Percentiles rank a stretch among this genome's conserved stretches.
These are phyloP conservation scores for Cercophora scortea DNA, from an alignment of 495 filamentous ascomycete genomes.

Conservation along the genomic window DNA sequence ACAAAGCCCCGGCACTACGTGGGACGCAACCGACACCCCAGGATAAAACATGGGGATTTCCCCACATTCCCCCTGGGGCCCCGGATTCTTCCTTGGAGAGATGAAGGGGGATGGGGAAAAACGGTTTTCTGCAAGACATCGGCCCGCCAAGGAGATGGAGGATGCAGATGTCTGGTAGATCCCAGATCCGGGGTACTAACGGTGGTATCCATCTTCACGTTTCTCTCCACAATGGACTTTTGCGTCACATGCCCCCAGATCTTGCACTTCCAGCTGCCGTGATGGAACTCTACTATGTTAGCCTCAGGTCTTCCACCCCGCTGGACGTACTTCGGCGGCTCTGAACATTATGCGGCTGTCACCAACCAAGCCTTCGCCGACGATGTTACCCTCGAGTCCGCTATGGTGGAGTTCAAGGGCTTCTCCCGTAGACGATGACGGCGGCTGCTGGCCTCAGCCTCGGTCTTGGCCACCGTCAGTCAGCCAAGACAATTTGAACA, in stretches of 20 bases:
- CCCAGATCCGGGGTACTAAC: background rate
- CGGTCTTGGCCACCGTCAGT: background rate
- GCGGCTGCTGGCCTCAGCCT: background rate
- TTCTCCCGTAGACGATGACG: background rate
- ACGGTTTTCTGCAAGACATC: background rate
- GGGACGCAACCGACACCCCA: constrained; percentile 3
- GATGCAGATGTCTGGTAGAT: background rate
- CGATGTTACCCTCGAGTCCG: background rate
- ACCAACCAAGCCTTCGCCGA: background rate
- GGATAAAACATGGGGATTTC: background rate
- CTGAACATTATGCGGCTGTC: background rate
- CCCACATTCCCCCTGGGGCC: constrained; percentile 11
- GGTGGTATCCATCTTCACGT: background rate
- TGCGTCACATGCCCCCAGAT: too few relatives aligned
- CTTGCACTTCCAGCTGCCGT: too few relatives aligned
- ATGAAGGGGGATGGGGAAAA: background rate
- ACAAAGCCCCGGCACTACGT: constrained; percentile 2
- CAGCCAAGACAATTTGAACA: background rate
- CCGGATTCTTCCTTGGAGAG: constrained; percentile 9
- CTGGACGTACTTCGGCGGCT: constrained; percentile 7
- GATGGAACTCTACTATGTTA: too few relatives aligned
- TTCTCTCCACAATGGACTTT: too few relatives aligned
- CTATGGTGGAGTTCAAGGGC: background rate
- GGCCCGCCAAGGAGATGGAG: background rate
- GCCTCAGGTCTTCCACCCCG: background rate